A percentile compares a stretch with the other conserved stretches of the same genome.
phyloP scores from a whole-genome alignment of 495 filamentous ascomycete genomes.

The Bryoglossum gracile region DNA sequence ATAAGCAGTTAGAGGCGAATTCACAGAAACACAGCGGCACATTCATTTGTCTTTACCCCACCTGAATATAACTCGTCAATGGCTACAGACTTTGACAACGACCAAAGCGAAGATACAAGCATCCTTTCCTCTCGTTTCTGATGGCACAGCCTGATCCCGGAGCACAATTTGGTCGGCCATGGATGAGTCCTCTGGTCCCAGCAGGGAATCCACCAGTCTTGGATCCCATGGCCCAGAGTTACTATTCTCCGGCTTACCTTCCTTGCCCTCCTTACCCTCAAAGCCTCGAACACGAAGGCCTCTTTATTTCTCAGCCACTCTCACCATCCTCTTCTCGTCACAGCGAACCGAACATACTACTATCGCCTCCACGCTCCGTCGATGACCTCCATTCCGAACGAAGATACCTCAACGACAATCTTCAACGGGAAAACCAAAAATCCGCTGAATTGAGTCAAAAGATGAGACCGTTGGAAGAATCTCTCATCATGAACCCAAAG shows the following conservation, averaged over 20 bases:
- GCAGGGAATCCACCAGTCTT: neutral
- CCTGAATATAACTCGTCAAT: too few relatives aligned
- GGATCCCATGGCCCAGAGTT: neutral
- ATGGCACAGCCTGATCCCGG: neutral
- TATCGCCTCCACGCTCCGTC: neutral
- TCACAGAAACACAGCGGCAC: too few relatives aligned
- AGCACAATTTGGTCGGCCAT: neutral
- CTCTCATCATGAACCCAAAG: neutral
- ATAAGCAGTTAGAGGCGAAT: too few relatives aligned
- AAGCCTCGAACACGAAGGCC: neutral
- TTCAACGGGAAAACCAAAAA: constrained; percentile 31
- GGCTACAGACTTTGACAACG: too few relatives aligned
- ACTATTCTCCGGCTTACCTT: too few relatives aligned
- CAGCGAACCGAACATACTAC: neutral
- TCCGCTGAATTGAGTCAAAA: constrained; percentile 28
- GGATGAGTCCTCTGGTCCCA: neutral
- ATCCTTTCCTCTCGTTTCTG: neutral
- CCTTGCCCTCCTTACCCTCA: too few relatives aligned
- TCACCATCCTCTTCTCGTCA: neutral
- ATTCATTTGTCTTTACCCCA: too few relatives aligned
- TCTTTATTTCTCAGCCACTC: neutral
- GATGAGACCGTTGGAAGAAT: constrained; percentile 20
- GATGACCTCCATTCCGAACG: constrained; percentile 33
- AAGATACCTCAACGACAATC: constrained; percentile 30
- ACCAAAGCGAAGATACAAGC: too few relatives aligned